Percentiles rank a stretch among this genome's conserved stretches.
These are phyloP conservation scores for Blastocystis sp. DNA, from an alignment of 352 stramenopile species.

Conservation along the genomic window DNA sequence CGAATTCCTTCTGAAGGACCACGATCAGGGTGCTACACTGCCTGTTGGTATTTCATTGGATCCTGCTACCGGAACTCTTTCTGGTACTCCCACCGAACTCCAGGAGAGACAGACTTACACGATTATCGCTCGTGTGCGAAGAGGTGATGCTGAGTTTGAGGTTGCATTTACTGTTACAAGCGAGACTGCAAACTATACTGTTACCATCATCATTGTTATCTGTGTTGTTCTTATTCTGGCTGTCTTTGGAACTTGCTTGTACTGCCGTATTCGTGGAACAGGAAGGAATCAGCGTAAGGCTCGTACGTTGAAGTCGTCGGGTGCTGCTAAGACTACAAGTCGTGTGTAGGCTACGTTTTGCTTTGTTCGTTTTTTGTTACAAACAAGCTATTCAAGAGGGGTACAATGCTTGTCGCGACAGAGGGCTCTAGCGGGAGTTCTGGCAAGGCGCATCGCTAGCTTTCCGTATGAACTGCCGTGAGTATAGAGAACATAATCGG, in stretches of 20 bases:
- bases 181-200: conserved; percentile 11
- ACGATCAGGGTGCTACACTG: not conserved
- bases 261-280: conserved; percentile 34
- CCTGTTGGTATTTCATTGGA: conserved; percentile 31
- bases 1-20: not conserved
- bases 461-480: conserved; percentile 10
- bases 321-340: conserved; percentile 21
- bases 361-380: not conserved
- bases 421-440: not conserved
- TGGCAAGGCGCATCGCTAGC: not conserved
- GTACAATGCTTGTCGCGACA: not conserved
- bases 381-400: not conserved
- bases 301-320: not conserved
- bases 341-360: conserved; percentile 25
- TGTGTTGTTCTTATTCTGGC: conserved; percentile 10
- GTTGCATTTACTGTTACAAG: not conserved
- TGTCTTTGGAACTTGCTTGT: conserved; percentile 13
- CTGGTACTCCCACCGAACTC: conserved; percentile 33
- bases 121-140: conserved; percentile 3
- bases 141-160: not conserved
- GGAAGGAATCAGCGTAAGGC: conserved; percentile 1
- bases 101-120: not conserved
- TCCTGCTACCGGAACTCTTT: not conserved
- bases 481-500: conserved; percentile 6
- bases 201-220: conserved; percentile 29